Evolutionary conservation across 1,284 basidiomycete species (phyloP), one percentile per base, ranked within the genome.

Genomic region (Ganoderma sinense): DNA sequence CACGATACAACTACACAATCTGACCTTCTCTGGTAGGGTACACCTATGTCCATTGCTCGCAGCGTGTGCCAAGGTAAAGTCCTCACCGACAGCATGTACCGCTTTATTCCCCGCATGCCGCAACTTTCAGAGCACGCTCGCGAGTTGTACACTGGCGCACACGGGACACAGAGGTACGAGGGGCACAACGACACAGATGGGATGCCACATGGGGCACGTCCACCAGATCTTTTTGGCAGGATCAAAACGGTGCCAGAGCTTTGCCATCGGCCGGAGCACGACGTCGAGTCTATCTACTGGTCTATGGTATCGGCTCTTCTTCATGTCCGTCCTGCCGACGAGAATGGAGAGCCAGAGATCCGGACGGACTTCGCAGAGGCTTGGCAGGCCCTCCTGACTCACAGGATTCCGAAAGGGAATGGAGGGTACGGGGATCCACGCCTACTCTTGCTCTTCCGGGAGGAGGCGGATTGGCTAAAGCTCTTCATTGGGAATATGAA

Each of bases 211-310:
- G 36, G 36, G 33, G 43, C 43, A 20, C 2, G 4, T 40, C 31
- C 62, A 11, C n/a, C 43, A 18, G 18, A 63, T 36, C 13, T n/a
- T 23, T 18, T 14, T 5, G 29, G 36, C n/a, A 16, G 11, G 7
- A 4, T n/a, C 33, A n/a, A 48, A 55, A 23, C 10, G 0, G 14
- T 11, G 16, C 26, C 45, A 2, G 14, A 33, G 16, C 40, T 51
- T 26, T 14, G 4, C 33, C 62, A 64, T 26, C 62, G 62, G 3
- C 31, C 36, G 23, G 48, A 64, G 7, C 36, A 64, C 36, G 62
- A 64, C 11, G 62, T 55, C n/a, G 62, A 64, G 48, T 64, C 62
- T 2, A 7, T 64, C 26, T 64, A 64, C n/a, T 64, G 62, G 62
- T 20, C 33, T 4, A 36, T 64, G 45, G n/a, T 64, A 1, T 64